These are phyloP conservation scores for Myxozyma neotropica DNA, from an alignment of 805 yeast genomes.

Conservation along the genomic window DNA sequence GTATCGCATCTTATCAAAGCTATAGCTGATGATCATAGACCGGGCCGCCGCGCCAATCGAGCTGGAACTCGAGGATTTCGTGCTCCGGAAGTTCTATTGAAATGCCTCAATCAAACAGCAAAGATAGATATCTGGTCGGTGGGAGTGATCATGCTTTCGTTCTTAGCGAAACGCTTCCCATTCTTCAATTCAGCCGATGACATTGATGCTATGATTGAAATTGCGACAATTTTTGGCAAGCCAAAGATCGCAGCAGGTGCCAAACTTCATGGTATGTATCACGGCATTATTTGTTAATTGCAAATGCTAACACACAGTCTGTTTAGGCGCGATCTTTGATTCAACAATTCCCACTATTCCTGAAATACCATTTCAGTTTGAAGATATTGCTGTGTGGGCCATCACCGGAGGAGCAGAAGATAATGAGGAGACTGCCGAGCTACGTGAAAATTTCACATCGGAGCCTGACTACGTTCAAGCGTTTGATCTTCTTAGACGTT, in stretches of 20 bases:
- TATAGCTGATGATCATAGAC: constrained; percentile 36
- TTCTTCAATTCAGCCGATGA: constrained; percentile 94
- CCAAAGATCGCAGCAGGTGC: constrained; percentile 75
- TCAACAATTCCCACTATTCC: constrained; percentile 57
- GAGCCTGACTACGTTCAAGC: constrained; percentile 37
- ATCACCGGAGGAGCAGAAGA: constrained; percentile 18
- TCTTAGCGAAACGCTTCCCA: constrained; percentile 81
- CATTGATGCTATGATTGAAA: constrained; percentile 84
- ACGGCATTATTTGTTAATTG: background rate
- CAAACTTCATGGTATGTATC: constrained; percentile 66
- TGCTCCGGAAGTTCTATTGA: constrained; percentile 89
- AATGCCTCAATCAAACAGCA: constrained; percentile 79
- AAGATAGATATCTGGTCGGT: constrained; percentile 92
- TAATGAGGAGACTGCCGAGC: background rate
- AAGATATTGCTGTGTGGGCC: constrained; percentile 50
- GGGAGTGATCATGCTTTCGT: constrained; percentile 80
- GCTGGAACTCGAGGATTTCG: constrained; percentile 96
- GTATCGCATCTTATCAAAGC: background rate
- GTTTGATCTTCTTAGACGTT: constrained; percentile 49
- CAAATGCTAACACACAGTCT: too few species aligned
- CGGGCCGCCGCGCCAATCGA: constrained; percentile 90
- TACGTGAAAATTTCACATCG: background rate
- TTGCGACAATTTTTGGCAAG: constrained; percentile 78
- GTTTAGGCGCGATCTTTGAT: constrained; percentile 64
- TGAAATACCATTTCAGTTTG: constrained; percentile 46